phyloP scores from a whole-genome alignment of 1,284 basidiomycete species.

The Microbotryum saponariae region DNA sequence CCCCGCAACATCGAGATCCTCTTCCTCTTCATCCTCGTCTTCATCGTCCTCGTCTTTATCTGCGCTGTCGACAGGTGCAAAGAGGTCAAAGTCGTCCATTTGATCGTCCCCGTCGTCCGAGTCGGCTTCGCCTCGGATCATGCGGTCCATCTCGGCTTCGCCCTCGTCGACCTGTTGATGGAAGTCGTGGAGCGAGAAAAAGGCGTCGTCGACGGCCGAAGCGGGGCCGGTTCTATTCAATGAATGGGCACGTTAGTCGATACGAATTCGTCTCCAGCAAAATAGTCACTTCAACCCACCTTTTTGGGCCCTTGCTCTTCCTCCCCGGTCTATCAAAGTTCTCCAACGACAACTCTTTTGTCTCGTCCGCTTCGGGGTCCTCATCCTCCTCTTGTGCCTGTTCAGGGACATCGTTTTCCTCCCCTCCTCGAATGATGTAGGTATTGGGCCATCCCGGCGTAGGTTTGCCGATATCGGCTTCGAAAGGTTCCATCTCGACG shows the following conservation, averaged over 20 bases:
- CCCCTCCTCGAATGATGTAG: constrained; percentile 8
- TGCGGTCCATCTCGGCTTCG: constrained; percentile 56
- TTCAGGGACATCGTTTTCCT: constrained; percentile 26
- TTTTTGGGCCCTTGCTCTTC: constrained; percentile 7
- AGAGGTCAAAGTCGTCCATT: constrained; percentile 42
- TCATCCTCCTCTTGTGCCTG: constrained; percentile 35
- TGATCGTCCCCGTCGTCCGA: constrained; percentile 49
- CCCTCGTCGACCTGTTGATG: constrained; percentile 76
- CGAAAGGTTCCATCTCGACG: constrained; percentile 28
- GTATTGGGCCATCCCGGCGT: neutral
- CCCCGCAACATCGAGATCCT: constrained; percentile 22
- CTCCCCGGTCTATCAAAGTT: constrained; percentile 26
- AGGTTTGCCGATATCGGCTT: constrained; percentile 16
- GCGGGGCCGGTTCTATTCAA: constrained; percentile 10
- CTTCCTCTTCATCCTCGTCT: constrained; percentile 31
- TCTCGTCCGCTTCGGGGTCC: constrained; percentile 23
- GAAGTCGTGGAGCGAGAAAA: constrained; percentile 84
- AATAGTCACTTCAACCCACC: neutral
- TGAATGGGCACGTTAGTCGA: neutral
- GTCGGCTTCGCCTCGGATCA: constrained; percentile 50
- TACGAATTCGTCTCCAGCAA: neutral
- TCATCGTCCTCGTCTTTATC: constrained; percentile 10
- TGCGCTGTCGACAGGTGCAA: constrained; percentile 22
- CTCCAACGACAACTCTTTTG: constrained; percentile 18
- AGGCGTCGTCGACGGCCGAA: constrained; percentile 69